Base-by-base conservation (phyloP, 345 rosid genomes). In the Eucalyptus curtisii region DNA sequence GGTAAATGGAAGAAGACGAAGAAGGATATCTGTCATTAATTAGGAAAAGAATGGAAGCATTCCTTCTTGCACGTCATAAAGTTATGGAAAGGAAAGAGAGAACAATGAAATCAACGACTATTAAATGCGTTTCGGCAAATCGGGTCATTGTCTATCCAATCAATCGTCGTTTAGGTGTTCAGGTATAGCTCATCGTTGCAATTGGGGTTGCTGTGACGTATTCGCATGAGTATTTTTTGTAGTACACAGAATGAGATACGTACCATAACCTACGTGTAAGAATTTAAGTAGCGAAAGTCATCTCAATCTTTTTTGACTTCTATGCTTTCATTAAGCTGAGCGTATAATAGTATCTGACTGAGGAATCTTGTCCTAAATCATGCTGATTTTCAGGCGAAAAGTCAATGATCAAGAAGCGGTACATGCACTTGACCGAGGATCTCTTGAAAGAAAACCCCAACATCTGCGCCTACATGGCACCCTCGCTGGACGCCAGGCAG, bases 351-450 rank as follows among this genome's bases (percentile, higher is more conserved):
- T 4, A 68, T 30, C 31, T 37, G 81, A 71, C 45, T 2, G 25
- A 37, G 24, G 45, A 37, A 71, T 71, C 40, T 10, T 33, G 45
- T 10, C 44, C 44, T 71, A 33, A 71, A 37, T 19, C 81, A 33
- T 17, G 81, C 12, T 20, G 24, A 37, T 47, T 88, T 90, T 48
- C 93, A 93, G 94, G 95, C 16, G 95, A 93, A 1, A 93, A 91
- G 30, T 92, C 94, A 0, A 93, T 90, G 93, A 91, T 93, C 91
- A 92, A 84, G 87, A 93, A 91, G 87, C 88, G 94, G 4, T 91
- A 93, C 90, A 91, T 93, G 94, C 61, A 92, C 90, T 64, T 93
- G 88, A 92, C 90, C 0, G 95, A 93, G 89, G 95, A 93, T 59
- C 90, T 92, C 49, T 47, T 93, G 87, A 92, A 93, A 40, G 92